Evolutionary conservation across 192 early-diverging fungal species (phyloP).

Genomic region (Endogone sp.): DNA sequence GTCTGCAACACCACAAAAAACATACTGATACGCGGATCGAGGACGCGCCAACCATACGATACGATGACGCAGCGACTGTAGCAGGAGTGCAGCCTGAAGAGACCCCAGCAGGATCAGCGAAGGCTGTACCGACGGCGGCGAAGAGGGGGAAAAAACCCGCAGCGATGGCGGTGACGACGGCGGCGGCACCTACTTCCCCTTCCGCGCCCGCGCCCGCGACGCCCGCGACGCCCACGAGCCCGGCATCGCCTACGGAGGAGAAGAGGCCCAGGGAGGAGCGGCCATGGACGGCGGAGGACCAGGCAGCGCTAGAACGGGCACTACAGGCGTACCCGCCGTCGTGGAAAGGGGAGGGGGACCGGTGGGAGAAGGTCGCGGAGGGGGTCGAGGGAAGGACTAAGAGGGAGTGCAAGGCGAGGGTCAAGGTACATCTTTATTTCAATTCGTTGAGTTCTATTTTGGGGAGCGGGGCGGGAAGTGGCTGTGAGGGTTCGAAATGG

Average conservation of each 20-base stretch:
- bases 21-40: slow-evolving; percentile 30
- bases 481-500: too few species aligned
- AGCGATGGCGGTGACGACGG: slow-evolving; percentile 1
- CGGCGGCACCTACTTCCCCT: background rate
- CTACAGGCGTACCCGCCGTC: slow-evolving; percentile 54
- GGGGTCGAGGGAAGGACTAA: slow-evolving; percentile 53
- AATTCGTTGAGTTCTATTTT: too few species aligned
- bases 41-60: slow-evolving; percentile 46
- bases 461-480: background rate
- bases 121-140: background rate
- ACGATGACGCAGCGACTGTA: slow-evolving; percentile 33
- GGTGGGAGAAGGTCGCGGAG: slow-evolving; percentile 63
- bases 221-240: slow-evolving; percentile 4
- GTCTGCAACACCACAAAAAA: slow-evolving; percentile 30
- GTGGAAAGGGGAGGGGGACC: slow-evolving; percentile 52
- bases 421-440: slow-evolving; percentile 39
- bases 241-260: slow-evolving; percentile 18
- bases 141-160: background rate
- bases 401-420: slow-evolving; percentile 60
- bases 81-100: slow-evolving; percentile 6
- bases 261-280: slow-evolving; percentile 8
- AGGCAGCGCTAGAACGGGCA: slow-evolving; percentile 50
- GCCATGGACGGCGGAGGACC: slow-evolving; percentile 50
- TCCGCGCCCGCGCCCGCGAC: background rate
- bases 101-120: too few species aligned